Evolutionary conservation across 257 asterid species (phyloP).

Genomic region (Mitragyna speciosa): DNA sequence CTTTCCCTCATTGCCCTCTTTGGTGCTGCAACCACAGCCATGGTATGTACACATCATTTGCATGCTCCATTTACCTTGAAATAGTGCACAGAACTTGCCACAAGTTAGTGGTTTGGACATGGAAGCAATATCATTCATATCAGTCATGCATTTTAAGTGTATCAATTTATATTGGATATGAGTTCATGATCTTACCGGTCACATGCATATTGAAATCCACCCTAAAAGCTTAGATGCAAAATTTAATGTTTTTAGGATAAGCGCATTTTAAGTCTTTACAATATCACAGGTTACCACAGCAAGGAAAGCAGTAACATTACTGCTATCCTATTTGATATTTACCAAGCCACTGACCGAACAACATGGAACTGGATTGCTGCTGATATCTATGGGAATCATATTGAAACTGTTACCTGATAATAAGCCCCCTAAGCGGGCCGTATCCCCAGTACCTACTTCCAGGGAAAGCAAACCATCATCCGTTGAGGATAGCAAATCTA

Average conservation of each 20-base stretch:
- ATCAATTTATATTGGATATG: not conserved
- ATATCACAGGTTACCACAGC: constrained; percentile 79
- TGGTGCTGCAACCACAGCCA: constrained; percentile 95
- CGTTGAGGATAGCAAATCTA: constrained; percentile 32
- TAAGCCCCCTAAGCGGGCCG: constrained; percentile 35
- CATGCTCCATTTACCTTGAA: not conserved
- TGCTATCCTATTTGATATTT: constrained; percentile 81
- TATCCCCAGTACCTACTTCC: constrained; percentile 23
- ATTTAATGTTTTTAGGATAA: not conserved
- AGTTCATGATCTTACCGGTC: not conserved
- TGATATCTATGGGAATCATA: constrained; percentile 76
- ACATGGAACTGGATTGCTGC: constrained; percentile 69
- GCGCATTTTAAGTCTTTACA: not conserved
- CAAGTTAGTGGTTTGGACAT: not conserved
- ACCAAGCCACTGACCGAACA: constrained; percentile 88
- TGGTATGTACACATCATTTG: constrained; percentile 44
- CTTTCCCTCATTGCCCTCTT: constrained; percentile 88
- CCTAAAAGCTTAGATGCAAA: not conserved
- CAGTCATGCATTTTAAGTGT: not conserved
- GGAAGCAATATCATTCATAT: not conserved
- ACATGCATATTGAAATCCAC: not conserved
- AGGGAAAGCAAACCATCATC: constrained; percentile 19
- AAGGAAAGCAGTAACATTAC: constrained; percentile 80
- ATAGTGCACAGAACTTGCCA: not conserved
- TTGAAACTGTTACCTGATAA: constrained; percentile 78